These are phyloP conservation scores for Aspergillus funiculosus DNA, from an alignment of 495 filamentous ascomycete species.

Conservation along the genomic window DNA sequence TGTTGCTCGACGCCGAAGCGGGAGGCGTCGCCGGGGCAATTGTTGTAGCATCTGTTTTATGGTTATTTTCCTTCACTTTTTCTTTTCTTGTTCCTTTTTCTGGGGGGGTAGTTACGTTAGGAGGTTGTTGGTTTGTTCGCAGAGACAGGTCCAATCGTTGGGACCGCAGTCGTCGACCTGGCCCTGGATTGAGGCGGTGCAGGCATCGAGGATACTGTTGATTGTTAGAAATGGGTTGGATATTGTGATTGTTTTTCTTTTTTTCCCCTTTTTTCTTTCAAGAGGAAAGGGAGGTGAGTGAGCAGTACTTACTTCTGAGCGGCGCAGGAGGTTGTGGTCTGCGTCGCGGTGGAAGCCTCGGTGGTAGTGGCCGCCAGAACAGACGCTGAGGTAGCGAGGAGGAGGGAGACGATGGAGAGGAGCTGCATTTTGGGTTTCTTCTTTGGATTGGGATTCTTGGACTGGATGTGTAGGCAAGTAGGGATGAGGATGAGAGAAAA, in stretches of 20 bases:
- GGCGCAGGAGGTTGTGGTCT: conserved; percentile 1
- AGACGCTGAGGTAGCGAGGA: conserved; percentile 4
- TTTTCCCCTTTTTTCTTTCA: too few species aligned
- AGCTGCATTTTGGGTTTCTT: conserved; percentile 10
- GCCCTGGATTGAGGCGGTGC: conserved; percentile 19
- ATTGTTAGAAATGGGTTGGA: not conserved
- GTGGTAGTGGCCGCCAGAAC: conserved; percentile 8
- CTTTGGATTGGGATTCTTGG: not conserved
- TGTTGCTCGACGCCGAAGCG: conserved; percentile 22
- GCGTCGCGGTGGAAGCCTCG: not conserved
- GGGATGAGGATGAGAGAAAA: not conserved
- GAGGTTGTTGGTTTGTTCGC: conserved; percentile 28
- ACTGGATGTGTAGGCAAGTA: not conserved
- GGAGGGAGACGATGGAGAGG: conserved; percentile 2
- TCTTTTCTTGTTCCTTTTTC: conserved; percentile 3
- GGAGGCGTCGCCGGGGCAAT: conserved; percentile 31
- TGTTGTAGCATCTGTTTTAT: conserved; percentile 33
- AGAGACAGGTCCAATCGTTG: conserved; percentile 31
- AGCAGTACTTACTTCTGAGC: conserved; percentile 10
- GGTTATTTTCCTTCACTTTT: not conserved
- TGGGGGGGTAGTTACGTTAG: conserved; percentile 22
- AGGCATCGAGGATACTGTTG: conserved; percentile 30
- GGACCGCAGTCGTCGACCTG: conserved; percentile 24
- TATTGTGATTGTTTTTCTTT: too few species aligned
- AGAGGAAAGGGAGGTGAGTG: conserved; percentile 4